Percentiles rank a stretch among this genome's conserved stretches.
Evolutionary conservation across 768 basidiomycete genomes (phyloP).

Genomic region (Amanita inopinata): DNA sequence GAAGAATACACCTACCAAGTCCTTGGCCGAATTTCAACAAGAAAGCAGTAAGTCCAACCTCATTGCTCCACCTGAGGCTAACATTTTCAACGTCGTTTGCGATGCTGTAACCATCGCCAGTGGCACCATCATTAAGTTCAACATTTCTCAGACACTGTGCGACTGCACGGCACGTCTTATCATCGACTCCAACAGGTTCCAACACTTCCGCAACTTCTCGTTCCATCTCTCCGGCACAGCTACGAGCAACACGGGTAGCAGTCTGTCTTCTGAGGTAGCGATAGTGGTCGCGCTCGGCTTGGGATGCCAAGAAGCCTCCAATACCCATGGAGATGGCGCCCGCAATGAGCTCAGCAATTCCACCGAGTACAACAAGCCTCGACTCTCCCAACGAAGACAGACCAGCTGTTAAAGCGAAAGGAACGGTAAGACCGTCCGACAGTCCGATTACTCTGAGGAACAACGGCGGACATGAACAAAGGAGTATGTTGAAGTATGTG

Average conservation of each 20-base stretch:
- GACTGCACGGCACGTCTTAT: constrained; percentile 67
- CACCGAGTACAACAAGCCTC: constrained; percentile 87
- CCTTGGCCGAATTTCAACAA: constrained; percentile 95
- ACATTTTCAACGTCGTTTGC: constrained; percentile 46
- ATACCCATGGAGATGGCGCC: constrained; percentile 98
- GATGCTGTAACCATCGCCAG: constrained; percentile 13
- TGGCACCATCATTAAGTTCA: constrained; percentile 35
- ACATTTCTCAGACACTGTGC: constrained; percentile 64
- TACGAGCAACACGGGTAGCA: constrained; percentile 71
- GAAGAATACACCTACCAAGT: constrained; percentile 43
- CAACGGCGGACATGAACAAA: not conserved
- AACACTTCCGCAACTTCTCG: constrained; percentile 86
- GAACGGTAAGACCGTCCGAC: constrained; percentile 84
- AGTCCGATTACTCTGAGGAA: constrained; percentile 72
- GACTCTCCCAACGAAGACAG: constrained; percentile 85
- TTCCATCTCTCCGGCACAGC: constrained; percentile 93
- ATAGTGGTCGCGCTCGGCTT: constrained; percentile 94
- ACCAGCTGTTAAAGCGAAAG: constrained; percentile 86
- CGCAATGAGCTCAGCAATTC: constrained; percentile 91
- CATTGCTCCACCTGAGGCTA: constrained; percentile 55
- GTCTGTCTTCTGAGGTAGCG: constrained; percentile 72
- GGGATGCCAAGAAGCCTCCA: constrained; percentile 94
- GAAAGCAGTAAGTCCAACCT: constrained; percentile 87
- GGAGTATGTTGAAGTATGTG: not conserved
- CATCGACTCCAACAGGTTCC: constrained; percentile 84